These are phyloP conservation scores for Cytospora leucostoma DNA, from an alignment of 2,329 filamentous ascomycete species.

Conservation along the genomic window DNA sequence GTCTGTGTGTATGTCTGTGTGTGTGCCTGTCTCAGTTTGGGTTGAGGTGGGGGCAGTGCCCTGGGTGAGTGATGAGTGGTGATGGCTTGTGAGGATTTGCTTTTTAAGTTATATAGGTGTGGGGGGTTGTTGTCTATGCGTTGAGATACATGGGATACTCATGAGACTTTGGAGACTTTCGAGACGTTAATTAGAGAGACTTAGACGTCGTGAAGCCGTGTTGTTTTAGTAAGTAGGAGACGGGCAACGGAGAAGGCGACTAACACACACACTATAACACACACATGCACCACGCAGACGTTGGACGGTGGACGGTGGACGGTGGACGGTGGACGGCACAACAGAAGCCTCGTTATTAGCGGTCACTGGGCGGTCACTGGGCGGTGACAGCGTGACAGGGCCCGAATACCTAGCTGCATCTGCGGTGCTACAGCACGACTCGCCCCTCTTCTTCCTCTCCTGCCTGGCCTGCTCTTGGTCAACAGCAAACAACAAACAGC, in stretches of 20 bases:
- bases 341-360: neutral
- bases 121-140: neutral
- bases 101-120: neutral
- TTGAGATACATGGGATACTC: neutral
- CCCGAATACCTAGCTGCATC: slow-evolving; percentile 16
- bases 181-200: too few species aligned
- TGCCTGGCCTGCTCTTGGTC: neutral
- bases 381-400: neutral
- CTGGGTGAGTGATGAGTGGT: too few species aligned
- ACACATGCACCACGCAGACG: too few species aligned
- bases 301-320: too few species aligned
- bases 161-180: too few species aligned
- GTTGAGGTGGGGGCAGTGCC: neutral
- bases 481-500: neutral
- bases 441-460: slow-evolving; percentile 5
- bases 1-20: neutral
- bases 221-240: neutral
- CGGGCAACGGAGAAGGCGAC: slow-evolving; percentile 13
- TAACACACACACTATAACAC: neutral
- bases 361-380: neutral
- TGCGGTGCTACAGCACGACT: slow-evolving; percentile 24
- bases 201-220: neutral
- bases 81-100: neutral
- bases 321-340: too few species aligned
- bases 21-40: neutral